Percentiles rank a stretch among this genome's conserved stretches.
phyloP scores from a whole-genome alignment of 169 alveolate species.

The Babesia ovata region DNA sequence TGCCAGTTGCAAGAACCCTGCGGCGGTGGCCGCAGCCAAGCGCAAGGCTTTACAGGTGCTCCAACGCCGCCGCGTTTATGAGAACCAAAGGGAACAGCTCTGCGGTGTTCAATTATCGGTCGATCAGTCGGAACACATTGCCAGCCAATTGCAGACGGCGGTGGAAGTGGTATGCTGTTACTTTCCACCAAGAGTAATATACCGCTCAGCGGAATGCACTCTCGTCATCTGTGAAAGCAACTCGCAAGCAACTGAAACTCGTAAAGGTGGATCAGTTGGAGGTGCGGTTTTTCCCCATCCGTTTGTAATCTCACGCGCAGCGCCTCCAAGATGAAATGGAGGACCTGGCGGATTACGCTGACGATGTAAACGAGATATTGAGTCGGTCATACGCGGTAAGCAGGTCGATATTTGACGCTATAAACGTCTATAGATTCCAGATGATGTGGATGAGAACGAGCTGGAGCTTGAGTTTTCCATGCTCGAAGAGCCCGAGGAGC shows the following conservation, averaged over 20 bases:
- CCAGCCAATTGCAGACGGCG: conserved; percentile 33
- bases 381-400: conserved; percentile 22
- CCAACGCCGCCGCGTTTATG: conserved; percentile 28
- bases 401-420: neutral
- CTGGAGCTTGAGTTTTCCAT: conserved; percentile 47
- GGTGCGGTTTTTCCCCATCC: neutral
- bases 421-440: neutral
- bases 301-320: neutral
- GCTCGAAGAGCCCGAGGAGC: conserved; percentile 19
- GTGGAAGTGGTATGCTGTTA: conserved; percentile 10
- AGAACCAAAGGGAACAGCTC: conserved; percentile 27
- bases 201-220: conserved; percentile 21
- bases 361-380: conserved; percentile 17
- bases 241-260: conserved; percentile 7
- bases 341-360: conserved; percentile 22
- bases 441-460: conserved; percentile 22
- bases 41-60: conserved; percentile 19
- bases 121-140: conserved; percentile 25
- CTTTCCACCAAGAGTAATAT: neutral
- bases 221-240: conserved; percentile 10
- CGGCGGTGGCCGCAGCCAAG: conserved; percentile 26
- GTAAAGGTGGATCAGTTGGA: conserved; percentile 15
- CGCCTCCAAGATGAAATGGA: conserved; percentile 36
- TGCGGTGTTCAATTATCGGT: conserved; percentile 9
- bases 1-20: neutral